These are phyloP conservation scores for Globisporangium spiculum DNA, from an alignment of 352 stramenopile species.

Conservation along the genomic window DNA sequence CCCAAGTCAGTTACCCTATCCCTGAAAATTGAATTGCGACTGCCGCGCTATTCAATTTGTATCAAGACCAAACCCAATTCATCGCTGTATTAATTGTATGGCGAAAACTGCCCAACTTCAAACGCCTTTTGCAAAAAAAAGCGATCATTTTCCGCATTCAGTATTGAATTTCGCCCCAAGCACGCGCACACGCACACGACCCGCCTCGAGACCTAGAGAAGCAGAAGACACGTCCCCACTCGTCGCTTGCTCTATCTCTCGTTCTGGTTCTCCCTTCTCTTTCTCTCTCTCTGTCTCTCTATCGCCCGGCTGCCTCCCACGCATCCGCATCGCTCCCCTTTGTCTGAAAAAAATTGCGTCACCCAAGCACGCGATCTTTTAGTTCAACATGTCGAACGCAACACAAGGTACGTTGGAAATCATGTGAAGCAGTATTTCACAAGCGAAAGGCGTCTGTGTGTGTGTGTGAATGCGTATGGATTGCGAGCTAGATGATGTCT, in stretches of 20 bases:
- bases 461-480: not conserved
- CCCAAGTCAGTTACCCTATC: too few relatives aligned
- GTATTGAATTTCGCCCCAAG: constrained; percentile 9
- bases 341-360: not conserved
- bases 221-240: not conserved
- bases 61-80: too few relatives aligned
- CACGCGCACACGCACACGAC: not conserved
- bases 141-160: constrained; percentile 11
- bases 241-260: not conserved
- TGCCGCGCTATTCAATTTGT: too few relatives aligned
- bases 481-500: not conserved
- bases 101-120: too few relatives aligned
- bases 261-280: not conserved
- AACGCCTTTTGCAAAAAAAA: not conserved
- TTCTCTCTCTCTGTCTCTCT: not conserved
- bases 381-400: constrained; percentile 14
- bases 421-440: not conserved
- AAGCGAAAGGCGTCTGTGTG: not conserved
- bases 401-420: constrained; percentile 3
- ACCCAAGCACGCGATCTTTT: constrained; percentile 13
- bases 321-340: not conserved
- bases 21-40: too few relatives aligned
- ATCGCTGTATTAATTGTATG: too few relatives aligned
- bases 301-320: not conserved
- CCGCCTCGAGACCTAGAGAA: not conserved